Base-by-base conservation (phyloP, 2,329 filamentous ascomycete genomes). In the Fusarium sp. region DNA sequence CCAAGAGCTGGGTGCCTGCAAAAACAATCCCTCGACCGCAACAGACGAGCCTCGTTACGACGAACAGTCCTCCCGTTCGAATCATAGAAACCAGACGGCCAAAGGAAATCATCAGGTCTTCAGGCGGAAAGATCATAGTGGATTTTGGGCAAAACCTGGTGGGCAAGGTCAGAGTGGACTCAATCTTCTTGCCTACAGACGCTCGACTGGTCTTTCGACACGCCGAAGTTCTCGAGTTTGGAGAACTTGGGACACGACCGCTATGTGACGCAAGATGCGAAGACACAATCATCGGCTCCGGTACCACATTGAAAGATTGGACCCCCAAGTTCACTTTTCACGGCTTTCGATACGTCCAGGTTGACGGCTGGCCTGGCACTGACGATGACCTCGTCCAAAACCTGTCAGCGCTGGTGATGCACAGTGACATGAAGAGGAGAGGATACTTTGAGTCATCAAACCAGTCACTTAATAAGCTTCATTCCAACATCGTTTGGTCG, bases 281-380 rank as follows among this genome's bases (percentile, higher is more conserved):
- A 2, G 71, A 73, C 3, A 31, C 3, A 1, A 35, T 70, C 5
- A 61, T 27, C 9, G 35, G 56, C 4, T n/a, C 25, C 4, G 62
- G 54, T 0, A 5, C 29, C 1, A 20, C 27, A 0, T 16, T 50
- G 0, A 20, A 25, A 4, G 18, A 25, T 6, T 88, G 84, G 83
- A 74, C 82, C 8, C 86, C 87, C 0, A 78, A 80, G 0, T 88
- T 88, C 72, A 88, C 87, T 0, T 89, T 86, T 66, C 87, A 89
- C 73, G 87, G 88, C 0, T 89, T 89, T 69, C 83, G 87, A 9
- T 89, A 87, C 68, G 83, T 85, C 7, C 82, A 88, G 68, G 73
- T 88, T 3, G 78, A 83, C 1, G 84, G 84, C 11, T 87, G 85
- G 85, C 66, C 73, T 0, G 10, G 40, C 18, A 33, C 50, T 11